Conservation (phyloP, 1,139 yeast genomes). For the Pichia sp. region DNA sequence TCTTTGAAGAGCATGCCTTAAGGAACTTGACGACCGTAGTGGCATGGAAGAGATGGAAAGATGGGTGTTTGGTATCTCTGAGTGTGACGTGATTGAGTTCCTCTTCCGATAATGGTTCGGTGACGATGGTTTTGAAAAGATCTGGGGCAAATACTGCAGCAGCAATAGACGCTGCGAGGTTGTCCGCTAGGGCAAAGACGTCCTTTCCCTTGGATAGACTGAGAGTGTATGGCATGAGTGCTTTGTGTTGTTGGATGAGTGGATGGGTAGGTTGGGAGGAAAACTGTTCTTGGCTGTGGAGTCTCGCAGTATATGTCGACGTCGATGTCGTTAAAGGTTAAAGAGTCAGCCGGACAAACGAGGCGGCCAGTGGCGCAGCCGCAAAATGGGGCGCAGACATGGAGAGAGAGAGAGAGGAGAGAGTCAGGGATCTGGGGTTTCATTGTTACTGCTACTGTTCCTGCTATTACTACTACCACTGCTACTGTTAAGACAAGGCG, state of each 20-base stretch:
- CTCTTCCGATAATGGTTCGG: background rate
- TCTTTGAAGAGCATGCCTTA: constrained; percentile 26
- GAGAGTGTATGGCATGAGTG: constrained; percentile 31
- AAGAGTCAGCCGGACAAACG: too few relatives aligned
- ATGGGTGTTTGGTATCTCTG: constrained; percentile 15
- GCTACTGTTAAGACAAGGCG: too few relatives aligned
- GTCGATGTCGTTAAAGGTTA: too few relatives aligned
- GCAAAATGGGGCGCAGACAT: too few relatives aligned
- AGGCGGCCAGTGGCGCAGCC: too few relatives aligned
- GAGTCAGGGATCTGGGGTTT: too few relatives aligned
- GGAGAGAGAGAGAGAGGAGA: too few relatives aligned
- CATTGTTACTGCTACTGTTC: too few relatives aligned
- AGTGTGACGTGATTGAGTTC: constrained; percentile 11
- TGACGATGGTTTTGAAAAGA: constrained; percentile 2
- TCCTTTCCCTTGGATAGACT: constrained; percentile 37
- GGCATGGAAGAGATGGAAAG: constrained; percentile 59
- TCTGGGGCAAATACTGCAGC: constrained; percentile 31
- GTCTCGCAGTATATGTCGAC: too few relatives aligned
- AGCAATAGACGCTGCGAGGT: constrained; percentile 57
- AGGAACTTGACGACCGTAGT: constrained; percentile 78
- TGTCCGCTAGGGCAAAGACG: constrained; percentile 40
- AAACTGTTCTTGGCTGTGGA: too few relatives aligned
- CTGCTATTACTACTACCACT: too few relatives aligned
- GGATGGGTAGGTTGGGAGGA: background rate
- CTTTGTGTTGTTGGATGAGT: too few relatives aligned